A percentile compares a stretch with the other conserved stretches of the same genome.
Evolutionary conservation across 192 early-diverging fungal genomes (phyloP).

Genomic region (Lobosporangium transversale): DNA sequence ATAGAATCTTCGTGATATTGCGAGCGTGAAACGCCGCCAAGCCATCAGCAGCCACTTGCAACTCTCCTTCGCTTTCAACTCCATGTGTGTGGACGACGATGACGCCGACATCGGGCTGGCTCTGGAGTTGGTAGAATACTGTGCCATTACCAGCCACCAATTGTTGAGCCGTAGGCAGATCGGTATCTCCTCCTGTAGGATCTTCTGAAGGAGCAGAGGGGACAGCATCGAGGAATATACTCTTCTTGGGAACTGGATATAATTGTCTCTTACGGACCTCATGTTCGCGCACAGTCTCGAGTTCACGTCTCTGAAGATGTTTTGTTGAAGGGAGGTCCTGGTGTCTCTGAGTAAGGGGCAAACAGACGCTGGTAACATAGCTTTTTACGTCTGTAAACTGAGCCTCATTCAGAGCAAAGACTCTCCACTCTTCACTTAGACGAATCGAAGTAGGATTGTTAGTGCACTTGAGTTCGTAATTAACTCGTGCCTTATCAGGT

Average conservation of each 20-base stretch:
- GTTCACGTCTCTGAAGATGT: not conserved
- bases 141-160: slow-evolving; percentile 2
- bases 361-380: slow-evolving; percentile 3
- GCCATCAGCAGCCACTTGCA: not conserved
- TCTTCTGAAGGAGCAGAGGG: not conserved
- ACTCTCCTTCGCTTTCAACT: not conserved
- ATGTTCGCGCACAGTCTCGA: no score
- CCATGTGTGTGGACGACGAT: slow-evolving; percentile 13
- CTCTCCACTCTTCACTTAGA: not conserved
- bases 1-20: slow-evolving; percentile 19
- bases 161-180: not conserved
- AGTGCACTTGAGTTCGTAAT: not conserved
- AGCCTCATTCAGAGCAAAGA: not conserved
- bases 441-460: not conserved
- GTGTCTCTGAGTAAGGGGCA: no score
- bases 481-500: not conserved
- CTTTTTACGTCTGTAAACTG: not conserved
- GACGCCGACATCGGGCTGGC: slow-evolving; percentile 26
- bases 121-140: slow-evolving; percentile 19
- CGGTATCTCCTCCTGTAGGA: not conserved
- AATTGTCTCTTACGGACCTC: not conserved
- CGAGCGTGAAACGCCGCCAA: not conserved
- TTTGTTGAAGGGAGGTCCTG: not conserved
- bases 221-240: not conserved
- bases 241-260: not conserved